A percentile compares a stretch with the other conserved stretches of the same genome.
phyloP scores from a whole-genome alignment of 2,329 filamentous ascomycete species.

The Phyllosticta ampelicida region DNA sequence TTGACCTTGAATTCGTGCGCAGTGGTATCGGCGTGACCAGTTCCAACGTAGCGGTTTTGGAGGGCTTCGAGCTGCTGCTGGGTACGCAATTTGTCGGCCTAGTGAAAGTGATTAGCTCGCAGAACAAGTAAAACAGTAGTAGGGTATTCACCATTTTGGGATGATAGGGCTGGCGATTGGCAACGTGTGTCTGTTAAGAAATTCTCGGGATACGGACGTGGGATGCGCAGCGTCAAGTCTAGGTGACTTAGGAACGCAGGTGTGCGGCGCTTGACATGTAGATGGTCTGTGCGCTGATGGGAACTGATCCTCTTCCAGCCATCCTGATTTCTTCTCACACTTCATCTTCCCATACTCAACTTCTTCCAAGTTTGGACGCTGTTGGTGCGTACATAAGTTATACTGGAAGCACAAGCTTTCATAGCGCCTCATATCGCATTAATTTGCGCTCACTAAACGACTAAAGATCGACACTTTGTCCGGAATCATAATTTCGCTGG shows the following conservation, averaged over 20 bases:
- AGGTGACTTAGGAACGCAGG: background rate
- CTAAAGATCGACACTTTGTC: background rate
- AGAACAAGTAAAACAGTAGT: background rate
- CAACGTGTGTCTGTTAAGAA: background rate
- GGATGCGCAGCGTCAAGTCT: background rate
- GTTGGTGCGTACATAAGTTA: background rate
- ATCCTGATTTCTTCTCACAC: background rate
- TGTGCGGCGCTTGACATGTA: background rate
- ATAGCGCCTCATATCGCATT: background rate
- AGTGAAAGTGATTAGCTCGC: background rate
- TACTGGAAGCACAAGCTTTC: background rate
- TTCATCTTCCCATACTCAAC: background rate
- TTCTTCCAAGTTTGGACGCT: background rate
- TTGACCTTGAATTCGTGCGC: constrained; percentile 97
- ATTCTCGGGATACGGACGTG: background rate
- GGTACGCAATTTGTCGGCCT: constrained; percentile 94
- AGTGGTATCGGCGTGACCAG: constrained; percentile 90
- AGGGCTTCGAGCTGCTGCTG: constrained; percentile 96
- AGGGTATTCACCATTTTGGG: background rate
- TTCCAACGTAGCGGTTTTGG: constrained; percentile 91
- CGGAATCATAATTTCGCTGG: background rate
- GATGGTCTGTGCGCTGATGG: background rate
- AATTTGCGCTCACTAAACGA: background rate
- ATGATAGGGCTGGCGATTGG: background rate
- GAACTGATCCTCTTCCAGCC: background rate